Evolutionary conservation across 495 filamentous ascomycete species (phyloP).

Genomic region (Hyaloscypha bicolor): DNA sequence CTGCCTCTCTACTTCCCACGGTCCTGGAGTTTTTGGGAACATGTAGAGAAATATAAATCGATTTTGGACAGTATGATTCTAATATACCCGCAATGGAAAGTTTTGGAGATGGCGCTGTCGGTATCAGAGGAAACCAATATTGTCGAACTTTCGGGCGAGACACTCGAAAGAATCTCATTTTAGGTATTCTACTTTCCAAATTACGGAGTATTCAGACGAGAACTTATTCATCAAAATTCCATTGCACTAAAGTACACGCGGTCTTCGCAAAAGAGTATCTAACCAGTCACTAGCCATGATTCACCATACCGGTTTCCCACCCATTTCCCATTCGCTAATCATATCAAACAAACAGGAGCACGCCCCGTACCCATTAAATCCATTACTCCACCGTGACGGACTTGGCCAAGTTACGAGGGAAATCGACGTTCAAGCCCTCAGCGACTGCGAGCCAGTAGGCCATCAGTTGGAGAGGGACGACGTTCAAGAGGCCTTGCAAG

Average conservation of each 20-base stretch:
- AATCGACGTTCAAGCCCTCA: constrained; percentile 95
- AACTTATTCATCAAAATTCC: background rate
- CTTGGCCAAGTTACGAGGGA: constrained; percentile 97
- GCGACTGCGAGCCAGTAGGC: constrained; percentile 97
- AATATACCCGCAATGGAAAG: no score
- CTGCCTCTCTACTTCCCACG: no score
- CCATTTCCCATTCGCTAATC: constrained; percentile 21
- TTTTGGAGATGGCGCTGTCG: no score
- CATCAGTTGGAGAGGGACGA: constrained; percentile 96
- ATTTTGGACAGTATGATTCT: no score
- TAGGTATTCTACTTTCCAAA: background rate
- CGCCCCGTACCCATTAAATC: constrained; percentile 49
- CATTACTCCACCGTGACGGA: constrained; percentile 95
- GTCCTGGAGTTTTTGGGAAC: no score
- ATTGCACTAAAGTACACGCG: constrained; percentile 13
- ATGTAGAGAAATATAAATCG: no score
- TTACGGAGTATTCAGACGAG: background rate
- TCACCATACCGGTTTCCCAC: constrained; percentile 7
- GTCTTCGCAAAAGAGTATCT: constrained; percentile 17
- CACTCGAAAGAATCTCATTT: background rate
- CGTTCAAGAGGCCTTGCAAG: constrained; percentile 94
- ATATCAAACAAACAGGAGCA: constrained; percentile 8
- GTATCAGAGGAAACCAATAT: no score
- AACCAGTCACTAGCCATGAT: constrained; percentile 14
- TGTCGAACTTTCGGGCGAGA: background rate